Evolutionary conservation across 352 stramenopile species (phyloP), one percentile per base, ranked within the genome.

Genomic region (Globisporangium okanoganense): DNA sequence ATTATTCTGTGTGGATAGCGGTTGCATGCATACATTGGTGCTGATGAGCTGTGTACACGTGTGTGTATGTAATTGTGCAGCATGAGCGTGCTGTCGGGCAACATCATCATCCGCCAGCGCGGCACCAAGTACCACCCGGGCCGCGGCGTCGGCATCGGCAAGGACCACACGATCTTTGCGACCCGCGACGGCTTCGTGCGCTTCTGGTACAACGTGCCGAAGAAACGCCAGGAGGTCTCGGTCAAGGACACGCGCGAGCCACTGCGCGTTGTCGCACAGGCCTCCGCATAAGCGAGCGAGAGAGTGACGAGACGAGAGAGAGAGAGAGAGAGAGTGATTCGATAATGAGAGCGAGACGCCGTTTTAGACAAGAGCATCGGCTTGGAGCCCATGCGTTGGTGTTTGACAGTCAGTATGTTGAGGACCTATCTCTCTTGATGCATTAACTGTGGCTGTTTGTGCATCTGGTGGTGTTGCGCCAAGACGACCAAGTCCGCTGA

Each of bases 21-120:
- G 31, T 18, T 38, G n/a, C 20, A 4, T 47, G 16, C 29, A 33
- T 33, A 33, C 6, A 33, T 36, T 29, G 59, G 31, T 41, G 25
- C 35, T 20, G 3, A 33, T 33, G 3, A 6, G n/a, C n/a, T 33
- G 3, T 33, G 29, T 33, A 7, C 29, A 7, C 10, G 5, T 20
- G 16, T 36, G 6, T 50, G 20, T 31, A n/a, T 24, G 9, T 24
- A 14, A 33, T n/a, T 38, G 25, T 64, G 12, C 59, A 91, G 91
- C 20, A 65, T 97, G 66, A 69, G 72, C 27, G 96, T 98, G 38
- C 78, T 96, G 27, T 71, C 94, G 49, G 97, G 97, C 63, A 98
- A 97, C 66, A 99, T 99, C 71, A 98, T 99, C 62, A 95, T 99
- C 44, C 83, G 97, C 53, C 97, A 99, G 80, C 87, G 97, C 51